Conservation (phyloP, 2,329 filamentous ascomycete genomes). For the Xylaria polymorpha region DNA sequence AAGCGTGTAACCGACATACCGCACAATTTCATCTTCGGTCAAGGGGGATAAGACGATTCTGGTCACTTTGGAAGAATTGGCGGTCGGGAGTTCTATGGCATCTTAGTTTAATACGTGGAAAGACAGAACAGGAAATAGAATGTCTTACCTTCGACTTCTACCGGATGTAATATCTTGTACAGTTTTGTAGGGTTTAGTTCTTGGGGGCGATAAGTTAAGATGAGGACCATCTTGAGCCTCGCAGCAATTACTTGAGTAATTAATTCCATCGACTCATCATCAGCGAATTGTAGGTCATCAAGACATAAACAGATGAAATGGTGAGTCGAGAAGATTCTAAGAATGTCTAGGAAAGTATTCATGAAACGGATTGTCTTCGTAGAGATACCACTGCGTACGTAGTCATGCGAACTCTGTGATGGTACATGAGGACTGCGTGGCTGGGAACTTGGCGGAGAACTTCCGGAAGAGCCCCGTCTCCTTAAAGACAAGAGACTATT, state of each 20-base stretch:
- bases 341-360: conserved; percentile 87
- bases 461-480: conserved; percentile 62
- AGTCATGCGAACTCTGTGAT: conserved; percentile 68
- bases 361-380: conserved; percentile 79
- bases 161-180: conserved; percentile 64
- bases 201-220: conserved; percentile 79
- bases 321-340: conserved; percentile 82
- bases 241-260: conserved; percentile 82
- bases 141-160: conserved; percentile 63
- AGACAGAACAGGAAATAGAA: not conserved
- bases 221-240: conserved; percentile 82
- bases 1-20: conserved; percentile 85
- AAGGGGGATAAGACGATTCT: conserved; percentile 79
- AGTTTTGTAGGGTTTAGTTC: conserved; percentile 69
- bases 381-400: conserved; percentile 67
- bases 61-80: conserved; percentile 69
- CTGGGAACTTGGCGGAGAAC: conserved; percentile 54
- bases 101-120: conserved; percentile 30
- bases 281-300: conserved; percentile 91
- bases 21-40: conserved; percentile 80
- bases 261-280: conserved; percentile 86
- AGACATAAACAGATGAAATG: conserved; percentile 90
- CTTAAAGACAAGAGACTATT: conserved; percentile 51
- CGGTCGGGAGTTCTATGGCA: conserved; percentile 56
- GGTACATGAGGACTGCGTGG: conserved; percentile 54